Conservation (phyloP, 75 land plant genomes). For the Picea glauca region DNA sequence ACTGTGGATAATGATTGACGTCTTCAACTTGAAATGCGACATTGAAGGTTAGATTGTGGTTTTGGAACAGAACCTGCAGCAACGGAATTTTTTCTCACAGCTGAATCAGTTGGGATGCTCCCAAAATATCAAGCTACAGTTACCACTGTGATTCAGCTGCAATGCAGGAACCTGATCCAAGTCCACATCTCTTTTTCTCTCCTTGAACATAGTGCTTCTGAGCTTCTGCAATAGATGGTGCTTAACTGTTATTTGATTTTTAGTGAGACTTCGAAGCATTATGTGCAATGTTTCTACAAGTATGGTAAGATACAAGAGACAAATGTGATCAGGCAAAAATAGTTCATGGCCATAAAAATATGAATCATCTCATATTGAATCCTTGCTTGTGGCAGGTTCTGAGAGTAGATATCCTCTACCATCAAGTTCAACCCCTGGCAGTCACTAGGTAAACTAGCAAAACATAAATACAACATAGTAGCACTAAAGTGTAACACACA, state of each 20-base stretch:
- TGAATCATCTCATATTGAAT: not conserved
- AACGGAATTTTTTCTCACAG: not conserved
- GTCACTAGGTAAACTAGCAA: too few species aligned
- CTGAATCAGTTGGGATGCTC: conserved; percentile 2
- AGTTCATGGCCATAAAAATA: not conserved
- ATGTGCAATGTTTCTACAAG: not conserved
- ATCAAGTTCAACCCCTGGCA: too few species aligned
- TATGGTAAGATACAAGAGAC: not conserved
- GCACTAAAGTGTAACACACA: too few species aligned
- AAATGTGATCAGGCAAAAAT: not conserved
- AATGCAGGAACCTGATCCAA: not conserved
- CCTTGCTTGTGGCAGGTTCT: not conserved
- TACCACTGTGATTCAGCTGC: not conserved
- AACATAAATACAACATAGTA: too few species aligned
- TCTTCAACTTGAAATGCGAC: not conserved
- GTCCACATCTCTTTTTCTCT: not conserved
- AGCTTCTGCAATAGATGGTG: not conserved
- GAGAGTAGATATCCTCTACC: not conserved
- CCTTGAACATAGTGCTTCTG: not conserved
- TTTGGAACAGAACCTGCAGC: not conserved
- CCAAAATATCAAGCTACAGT: not conserved
- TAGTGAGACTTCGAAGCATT: not conserved
- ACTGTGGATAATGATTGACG: not conserved
- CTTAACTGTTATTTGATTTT: not conserved
- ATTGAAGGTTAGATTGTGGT: not conserved